Evolutionary conservation across 1,284 basidiomycete genomes (phyloP), one percentile per base, ranked within the genome.

Genomic region (Gomphus bonarii): DNA sequence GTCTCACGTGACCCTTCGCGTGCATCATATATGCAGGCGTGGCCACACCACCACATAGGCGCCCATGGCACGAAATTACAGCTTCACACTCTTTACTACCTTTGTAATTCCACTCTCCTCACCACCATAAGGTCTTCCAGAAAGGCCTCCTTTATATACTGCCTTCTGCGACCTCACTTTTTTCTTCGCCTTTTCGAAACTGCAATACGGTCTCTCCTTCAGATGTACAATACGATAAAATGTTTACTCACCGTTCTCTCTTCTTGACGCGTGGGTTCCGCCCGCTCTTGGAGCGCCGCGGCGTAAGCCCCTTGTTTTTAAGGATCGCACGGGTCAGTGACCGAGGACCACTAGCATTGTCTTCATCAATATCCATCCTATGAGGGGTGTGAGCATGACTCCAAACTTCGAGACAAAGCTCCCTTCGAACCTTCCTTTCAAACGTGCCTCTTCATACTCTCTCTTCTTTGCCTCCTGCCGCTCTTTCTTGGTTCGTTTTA

Each of bases 181-280:
- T 75, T 89, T 91, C 77, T 95, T 89, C 60, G 93, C 94, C 73
- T 95, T 88, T 66, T 94, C 93, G 76, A 86, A 97, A 11, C 58
- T 61, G 51, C 20, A 16, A 56, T 46, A 48, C n/a, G 20, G 28
- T 50, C 22, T n/a, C 4, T 16, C 14, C 25, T 36, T 16, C 46
- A 35, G 54, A 59, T 14, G 25, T 35, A n/a, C 43, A 16, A 43
- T 16, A 18, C 31, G 50, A 42, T 20, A 9, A 50, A 31, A 28
- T 18, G 20, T 48, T 14, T 28, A 47, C 56, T 38, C 42, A 60
- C 66, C 82, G 86, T 70, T 87, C 78, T 50, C 90, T 81, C 72
- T 97, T 97, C 81, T 97, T 97, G 71, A 97, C 93, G 64, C 94
- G 84, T 33, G 94, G 93, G 72, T 97, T 97, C 63, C 93, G 89